These are phyloP conservation scores for Phytophthora fragariaefolia DNA, from an alignment of 352 stramenopile genomes.

Conservation along the genomic window DNA sequence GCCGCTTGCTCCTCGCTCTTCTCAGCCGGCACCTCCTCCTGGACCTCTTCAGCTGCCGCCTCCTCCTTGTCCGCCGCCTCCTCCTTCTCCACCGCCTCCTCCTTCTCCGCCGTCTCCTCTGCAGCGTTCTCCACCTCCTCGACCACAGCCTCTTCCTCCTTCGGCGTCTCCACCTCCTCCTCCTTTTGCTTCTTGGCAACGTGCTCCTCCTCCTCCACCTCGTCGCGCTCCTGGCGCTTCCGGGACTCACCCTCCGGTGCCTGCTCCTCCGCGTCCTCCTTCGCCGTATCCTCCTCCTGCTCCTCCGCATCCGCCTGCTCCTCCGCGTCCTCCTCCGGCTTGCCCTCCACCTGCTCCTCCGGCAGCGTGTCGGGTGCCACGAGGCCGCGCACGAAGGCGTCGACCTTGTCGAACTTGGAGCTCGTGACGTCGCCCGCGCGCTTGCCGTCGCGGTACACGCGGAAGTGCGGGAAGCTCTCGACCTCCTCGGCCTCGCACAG, in stretches of 20 bases:
- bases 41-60: background rate
- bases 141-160: background rate
- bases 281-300: background rate
- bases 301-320: background rate
- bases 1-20: background rate
- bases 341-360: constrained; percentile 8
- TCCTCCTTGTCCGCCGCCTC: background rate
- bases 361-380: constrained; percentile 20
- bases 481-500: constrained; percentile 78
- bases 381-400: constrained; percentile 37
- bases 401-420: constrained; percentile 79
- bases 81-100: background rate
- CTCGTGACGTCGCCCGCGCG: constrained; percentile 66
- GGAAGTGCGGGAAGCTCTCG: constrained; percentile 78
- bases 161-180: constrained; percentile 9
- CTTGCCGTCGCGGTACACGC: constrained; percentile 71
- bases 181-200: constrained; percentile 28
- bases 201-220: constrained; percentile 28
- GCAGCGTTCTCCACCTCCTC: background rate
- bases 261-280: constrained; percentile 5
- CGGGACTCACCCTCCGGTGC: constrained; percentile 11
- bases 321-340: background rate
- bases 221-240: constrained; percentile 46
- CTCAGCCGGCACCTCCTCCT: background rate
- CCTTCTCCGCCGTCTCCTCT: background rate